phyloP scores from a whole-genome alignment of 78 protist genomes.

The Dictyostelium citrinum region DNA sequence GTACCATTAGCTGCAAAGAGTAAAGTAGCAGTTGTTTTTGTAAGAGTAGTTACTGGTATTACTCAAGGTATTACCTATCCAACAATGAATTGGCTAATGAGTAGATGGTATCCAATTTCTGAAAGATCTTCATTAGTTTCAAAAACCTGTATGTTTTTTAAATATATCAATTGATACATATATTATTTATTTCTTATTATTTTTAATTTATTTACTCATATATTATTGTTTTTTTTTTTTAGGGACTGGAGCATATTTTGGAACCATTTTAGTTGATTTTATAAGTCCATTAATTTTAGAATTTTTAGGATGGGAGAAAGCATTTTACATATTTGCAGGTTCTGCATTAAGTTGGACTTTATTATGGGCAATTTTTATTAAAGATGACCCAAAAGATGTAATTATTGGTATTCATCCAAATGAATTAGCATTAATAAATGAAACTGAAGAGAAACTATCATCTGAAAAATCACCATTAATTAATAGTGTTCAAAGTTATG shows the following conservation, averaged over 20 bases:
- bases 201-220: slow-evolving; percentile 2
- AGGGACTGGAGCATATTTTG: slow-evolving; percentile 55
- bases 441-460: background rate
- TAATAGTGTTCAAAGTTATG: background rate
- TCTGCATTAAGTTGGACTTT: slow-evolving; percentile 10
- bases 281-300: slow-evolving; percentile 6
- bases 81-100: slow-evolving; percentile 67
- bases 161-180: too few relatives aligned
- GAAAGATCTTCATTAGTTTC: slow-evolving; percentile 31
- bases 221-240: background rate
- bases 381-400: slow-evolving; percentile 41
- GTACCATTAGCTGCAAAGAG: slow-evolving; percentile 25
- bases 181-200: background rate
- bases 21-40: slow-evolving; percentile 4
- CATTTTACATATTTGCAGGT: slow-evolving; percentile 41
- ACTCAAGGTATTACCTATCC: slow-evolving; percentile 45
- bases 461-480: background rate
- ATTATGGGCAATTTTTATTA: slow-evolving; percentile 22
- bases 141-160: background rate
- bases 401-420: slow-evolving; percentile 53
- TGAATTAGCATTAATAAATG: slow-evolving; percentile 19
- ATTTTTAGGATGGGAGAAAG: background rate
- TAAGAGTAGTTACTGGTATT: slow-evolving; percentile 42
- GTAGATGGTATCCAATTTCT: slow-evolving; percentile 36
- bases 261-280: slow-evolving; percentile 41